Base-by-base conservation (phyloP, 345 rosid species). In the Physaria fendleri region DNA sequence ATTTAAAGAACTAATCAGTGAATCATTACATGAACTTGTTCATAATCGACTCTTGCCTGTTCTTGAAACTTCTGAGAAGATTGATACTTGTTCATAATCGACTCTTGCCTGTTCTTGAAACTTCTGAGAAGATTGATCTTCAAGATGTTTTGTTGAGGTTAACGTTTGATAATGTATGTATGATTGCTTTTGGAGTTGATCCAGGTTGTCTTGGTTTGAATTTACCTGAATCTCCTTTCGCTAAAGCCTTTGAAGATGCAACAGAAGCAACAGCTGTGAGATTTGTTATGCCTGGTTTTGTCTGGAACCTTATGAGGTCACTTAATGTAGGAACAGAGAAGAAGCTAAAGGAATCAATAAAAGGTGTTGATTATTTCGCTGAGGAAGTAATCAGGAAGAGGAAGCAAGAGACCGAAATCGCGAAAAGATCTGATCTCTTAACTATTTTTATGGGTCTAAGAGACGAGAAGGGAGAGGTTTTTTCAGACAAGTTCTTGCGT, bases 121-220 rank as follows among this genome's bases (percentile, higher is more conserved):
- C 37, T 17, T 77, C 78, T 3, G 37, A 9, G 16, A 43, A 82
- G 11, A 22, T 87, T 10, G 99, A 93, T 66, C 81, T 93, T 8
- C 99, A 93, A 60, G 99, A 87, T 41, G 73, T 89, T 13, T 68
- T 93, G 11, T 62, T 85, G 38, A 70, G 99, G 71, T 77, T 93
- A 23, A 89, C 99, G 0, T 89, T 93, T 39, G 97, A 93, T 48
- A 93, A 87, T 38, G 91, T 93, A 4, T 89, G 97, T 73, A 89
- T 86, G 94, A 81, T 93, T 35, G 97, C 97, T 11, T 85, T 93
- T 33, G 99, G 99, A 17, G 91, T 79, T 5, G 99, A 93, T 69
- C 97, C 99, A 1, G 97, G 97, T 0, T 89, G 95, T 68, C 71
- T 93, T 0, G 53, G 78, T 17, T 81, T 60, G 0, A 82, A 79